Conservation (phyloP, 495 filamentous ascomycete species). For the Neurospora cerealis region DNA sequence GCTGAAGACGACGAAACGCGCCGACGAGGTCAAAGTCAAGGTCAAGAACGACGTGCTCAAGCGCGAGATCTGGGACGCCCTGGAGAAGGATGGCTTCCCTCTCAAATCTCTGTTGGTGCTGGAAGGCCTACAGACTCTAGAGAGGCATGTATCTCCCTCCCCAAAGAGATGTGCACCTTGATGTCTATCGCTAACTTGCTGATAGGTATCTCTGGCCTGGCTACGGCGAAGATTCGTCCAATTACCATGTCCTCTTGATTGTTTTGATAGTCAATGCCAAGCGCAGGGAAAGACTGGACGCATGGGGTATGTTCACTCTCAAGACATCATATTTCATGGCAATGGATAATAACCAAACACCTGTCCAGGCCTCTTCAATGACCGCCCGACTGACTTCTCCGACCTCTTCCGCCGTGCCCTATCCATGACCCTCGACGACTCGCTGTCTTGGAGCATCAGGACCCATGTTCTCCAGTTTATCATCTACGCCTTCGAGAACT, state of each 20-base stretch:
- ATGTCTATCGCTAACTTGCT: constrained; percentile 11
- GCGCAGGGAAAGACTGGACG: constrained; percentile 72
- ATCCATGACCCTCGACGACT: constrained; percentile 76
- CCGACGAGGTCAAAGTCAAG: constrained; percentile 48
- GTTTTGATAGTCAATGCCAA: constrained; percentile 81
- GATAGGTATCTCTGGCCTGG: constrained; percentile 85
- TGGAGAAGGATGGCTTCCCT: constrained; percentile 74
- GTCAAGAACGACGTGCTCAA: constrained; percentile 81
- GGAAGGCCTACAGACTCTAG: constrained; percentile 84
- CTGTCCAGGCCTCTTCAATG: constrained; percentile 52
- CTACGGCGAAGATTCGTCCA: constrained; percentile 79
- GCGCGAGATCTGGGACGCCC: constrained; percentile 78
- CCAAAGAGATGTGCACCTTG: neutral
- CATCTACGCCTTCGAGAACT: constrained; percentile 84
- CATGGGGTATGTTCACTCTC: constrained; percentile 48
- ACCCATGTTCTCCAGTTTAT: constrained; percentile 78
- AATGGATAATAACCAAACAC: constrained; percentile 23
- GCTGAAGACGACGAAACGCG: constrained; percentile 48
- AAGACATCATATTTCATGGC: constrained; percentile 41
- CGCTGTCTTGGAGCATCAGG: constrained; percentile 58
- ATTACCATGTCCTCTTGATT: constrained; percentile 81
- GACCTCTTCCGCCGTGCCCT: constrained; percentile 81
- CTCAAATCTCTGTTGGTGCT: constrained; percentile 68
- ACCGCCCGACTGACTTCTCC: constrained; percentile 75
- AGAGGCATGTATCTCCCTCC: constrained; percentile 47